Percentiles rank a stretch among this genome's conserved stretches.
phyloP scores from a whole-genome alignment of 2,329 filamentous ascomycete genomes.

The Sarocladium brachiariae region DNA sequence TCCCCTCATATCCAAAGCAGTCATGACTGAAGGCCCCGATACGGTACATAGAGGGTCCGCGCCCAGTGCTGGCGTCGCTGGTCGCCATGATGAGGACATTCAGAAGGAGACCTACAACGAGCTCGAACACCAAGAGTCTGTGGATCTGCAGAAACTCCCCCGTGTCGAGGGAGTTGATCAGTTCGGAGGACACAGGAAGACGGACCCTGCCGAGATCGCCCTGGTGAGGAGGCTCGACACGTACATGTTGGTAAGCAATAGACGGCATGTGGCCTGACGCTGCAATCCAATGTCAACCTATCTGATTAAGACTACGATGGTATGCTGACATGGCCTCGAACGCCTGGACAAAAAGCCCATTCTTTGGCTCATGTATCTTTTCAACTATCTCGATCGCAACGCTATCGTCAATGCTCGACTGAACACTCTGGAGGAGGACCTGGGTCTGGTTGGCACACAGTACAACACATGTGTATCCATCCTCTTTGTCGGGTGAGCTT shows the following conservation, averaged over 20 bases:
- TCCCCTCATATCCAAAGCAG: too few species aligned
- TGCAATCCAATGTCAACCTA: too few species aligned
- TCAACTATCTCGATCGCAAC: constrained; percentile 21
- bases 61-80: neutral
- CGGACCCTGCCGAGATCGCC: constrained; percentile 21
- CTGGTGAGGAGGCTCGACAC: constrained; percentile 28
- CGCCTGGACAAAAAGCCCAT: constrained; percentile 7
- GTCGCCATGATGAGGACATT: neutral
- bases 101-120: constrained; percentile 3
- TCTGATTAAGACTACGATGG: too few species aligned
- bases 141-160: neutral
- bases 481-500: constrained; percentile 28
- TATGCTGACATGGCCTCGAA: neutral
- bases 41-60: too few species aligned
- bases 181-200: constrained; percentile 6
- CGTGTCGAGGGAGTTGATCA: neutral
- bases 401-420: constrained; percentile 25
- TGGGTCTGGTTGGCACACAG: constrained; percentile 28
- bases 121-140: constrained; percentile 1
- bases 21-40: too few species aligned
- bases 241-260: constrained; percentile 23
- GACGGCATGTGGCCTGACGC: too few species aligned
- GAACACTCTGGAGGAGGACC: constrained; percentile 49
- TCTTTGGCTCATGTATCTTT: constrained; percentile 11
- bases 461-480: constrained; percentile 29